A percentile compares a stretch with the other conserved stretches of the same genome.
These are phyloP conservation scores for Sungouiella thailandica DNA, from an alignment of 805 yeast genomes.

Conservation along the genomic window DNA sequence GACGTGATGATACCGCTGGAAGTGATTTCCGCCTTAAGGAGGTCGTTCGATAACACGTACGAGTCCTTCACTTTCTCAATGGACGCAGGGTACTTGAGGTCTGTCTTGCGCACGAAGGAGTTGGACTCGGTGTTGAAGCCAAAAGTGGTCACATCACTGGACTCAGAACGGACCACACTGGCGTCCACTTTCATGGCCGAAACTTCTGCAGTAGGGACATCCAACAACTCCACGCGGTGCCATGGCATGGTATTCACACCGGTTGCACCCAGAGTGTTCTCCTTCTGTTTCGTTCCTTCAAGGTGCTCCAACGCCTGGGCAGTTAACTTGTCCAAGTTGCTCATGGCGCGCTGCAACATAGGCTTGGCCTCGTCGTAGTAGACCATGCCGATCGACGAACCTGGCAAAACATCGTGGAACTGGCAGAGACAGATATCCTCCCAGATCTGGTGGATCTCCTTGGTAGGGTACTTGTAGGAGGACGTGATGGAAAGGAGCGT, in stretches of 20 bases:
- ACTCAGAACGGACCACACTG: conserved; percentile 5
- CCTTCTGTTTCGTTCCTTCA: background rate
- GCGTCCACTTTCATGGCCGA: conserved; percentile 3
- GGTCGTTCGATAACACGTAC: conserved; percentile 55
- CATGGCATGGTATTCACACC: conserved; percentile 60
- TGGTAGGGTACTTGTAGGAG: conserved; percentile 65
- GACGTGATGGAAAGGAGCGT: conserved; percentile 61
- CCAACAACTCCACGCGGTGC: conserved; percentile 47
- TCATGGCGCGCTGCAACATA: conserved; percentile 57
- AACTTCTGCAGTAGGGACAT: conserved; percentile 20
- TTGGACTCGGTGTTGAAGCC: conserved; percentile 13
- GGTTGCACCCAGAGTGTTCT: conserved; percentile 1
- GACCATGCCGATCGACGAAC: conserved; percentile 91
- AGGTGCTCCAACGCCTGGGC: conserved; percentile 36
- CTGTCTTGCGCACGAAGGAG: conserved; percentile 8
- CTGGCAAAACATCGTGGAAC: conserved; percentile 97
- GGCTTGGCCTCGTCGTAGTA: conserved; percentile 79
- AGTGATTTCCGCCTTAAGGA: conserved; percentile 50
- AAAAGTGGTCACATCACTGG: conserved; percentile 6
- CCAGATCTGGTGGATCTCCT: conserved; percentile 71
- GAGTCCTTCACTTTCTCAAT: conserved; percentile 35
- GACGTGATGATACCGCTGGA: conserved; percentile 55
- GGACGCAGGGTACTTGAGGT: conserved; percentile 42
- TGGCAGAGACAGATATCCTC: conserved; percentile 85
- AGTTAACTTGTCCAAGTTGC: conserved; percentile 49